Base-by-base conservation (phyloP, 345 rosid species). In the Dovyalis caffra region DNA sequence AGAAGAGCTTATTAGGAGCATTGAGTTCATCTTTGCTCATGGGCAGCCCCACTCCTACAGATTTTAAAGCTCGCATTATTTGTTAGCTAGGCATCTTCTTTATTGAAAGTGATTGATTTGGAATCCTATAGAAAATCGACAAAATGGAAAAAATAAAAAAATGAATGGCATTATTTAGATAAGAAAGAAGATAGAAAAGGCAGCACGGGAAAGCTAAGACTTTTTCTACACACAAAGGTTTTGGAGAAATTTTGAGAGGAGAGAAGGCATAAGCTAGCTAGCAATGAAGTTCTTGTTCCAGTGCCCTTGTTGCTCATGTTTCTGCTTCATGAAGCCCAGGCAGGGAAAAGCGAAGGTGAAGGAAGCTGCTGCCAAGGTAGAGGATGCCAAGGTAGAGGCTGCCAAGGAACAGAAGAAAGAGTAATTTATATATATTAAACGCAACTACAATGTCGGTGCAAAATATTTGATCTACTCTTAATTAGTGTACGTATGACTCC, bases 251-350 rank as follows among this genome's bases (percentile, higher is more conserved):
- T 56, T 21, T 23, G 62, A 57, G 70, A 35, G 66, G 66, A 71
- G 79, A 66, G 66, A 72, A 74, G 66, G 37, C 21, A n/a, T 33
- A 64, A 68, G 72, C 31, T 71, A 68, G 72, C 31, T 71, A 70
- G 68, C 62, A 80, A 91, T 91, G 97, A 91, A 91, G 90, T 91
- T 91, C 89, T 86, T 91, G 89, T 91, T 90, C 66, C 97, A 91
- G 75, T 91, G 94, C 45, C 97, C 97, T 64, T 88, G 97, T 45
- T 91, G 97, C 51, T 87, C 94, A 14, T 91, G 97, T 79, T 91
- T 91, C 85, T 91, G 94, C 86, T 90, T 91, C 88, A 35, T 91
- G 92, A 91, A 90, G 86, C 97, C 94, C 29, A 85, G 85, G 85
- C 64, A 51, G 33, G 94, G 90, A 53, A 85, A 87, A 70, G 89